These are phyloP conservation scores for Euphorbia peplus DNA, from an alignment of 345 rosid genomes.

Conservation along the genomic window DNA sequence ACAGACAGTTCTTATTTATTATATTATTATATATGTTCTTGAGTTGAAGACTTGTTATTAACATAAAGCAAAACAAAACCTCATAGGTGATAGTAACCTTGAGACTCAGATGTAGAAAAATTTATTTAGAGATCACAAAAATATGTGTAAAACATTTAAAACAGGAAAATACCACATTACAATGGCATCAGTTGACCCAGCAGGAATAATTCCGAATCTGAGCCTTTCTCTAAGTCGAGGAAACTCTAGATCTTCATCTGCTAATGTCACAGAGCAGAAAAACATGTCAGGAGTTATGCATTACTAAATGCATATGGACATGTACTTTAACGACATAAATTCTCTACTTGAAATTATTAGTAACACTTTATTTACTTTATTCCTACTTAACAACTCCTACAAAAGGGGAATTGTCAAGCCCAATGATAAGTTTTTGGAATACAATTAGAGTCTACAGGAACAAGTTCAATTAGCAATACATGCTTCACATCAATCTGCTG, in stretches of 20 bases:
- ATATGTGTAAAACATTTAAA: constrained; percentile 2
- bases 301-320: constrained; percentile 1
- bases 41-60: background rate
- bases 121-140: background rate
- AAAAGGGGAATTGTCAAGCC: too few species aligned
- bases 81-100: background rate
- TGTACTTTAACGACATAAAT: background rate
- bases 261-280: constrained; percentile 22
- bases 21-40: background rate
- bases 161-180: constrained; percentile 62
- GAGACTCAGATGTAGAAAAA: background rate
- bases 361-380: too few species aligned
- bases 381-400: too few species aligned
- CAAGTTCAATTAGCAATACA: too few species aligned
- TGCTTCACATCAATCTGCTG: too few species aligned
- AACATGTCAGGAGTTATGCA: constrained; percentile 5
- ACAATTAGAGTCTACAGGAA: too few species aligned
- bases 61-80: background rate
- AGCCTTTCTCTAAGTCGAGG: constrained; percentile 42
- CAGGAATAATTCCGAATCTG: constrained; percentile 83
- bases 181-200: constrained; percentile 93
- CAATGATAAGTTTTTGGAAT: too few species aligned
- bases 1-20: background rate
- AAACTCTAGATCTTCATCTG: constrained; percentile 45
- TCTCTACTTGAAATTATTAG: too few species aligned